Evolutionary conservation across 257 asterid species (phyloP).

Genomic region (Plantago ovata): DNA sequence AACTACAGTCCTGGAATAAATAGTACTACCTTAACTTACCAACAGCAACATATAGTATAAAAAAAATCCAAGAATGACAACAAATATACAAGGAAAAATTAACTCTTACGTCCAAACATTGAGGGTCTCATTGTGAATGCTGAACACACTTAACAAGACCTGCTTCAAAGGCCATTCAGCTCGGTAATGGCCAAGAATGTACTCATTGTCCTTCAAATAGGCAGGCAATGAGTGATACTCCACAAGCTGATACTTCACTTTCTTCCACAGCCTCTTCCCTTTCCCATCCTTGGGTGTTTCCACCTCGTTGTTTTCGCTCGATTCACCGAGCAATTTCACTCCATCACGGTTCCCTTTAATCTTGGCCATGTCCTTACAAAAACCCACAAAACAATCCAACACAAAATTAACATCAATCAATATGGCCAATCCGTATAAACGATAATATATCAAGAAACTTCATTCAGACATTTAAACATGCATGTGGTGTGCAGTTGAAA

Average conservation of each 20-base stretch:
- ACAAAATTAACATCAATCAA: constrained; percentile 13
- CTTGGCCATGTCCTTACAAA: constrained; percentile 47
- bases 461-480: neutral
- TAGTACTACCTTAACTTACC: neutral
- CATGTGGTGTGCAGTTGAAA: too few relatives aligned
- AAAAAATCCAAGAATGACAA: neutral
- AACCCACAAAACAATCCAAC: constrained; percentile 20
- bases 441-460: neutral
- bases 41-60: neutral
- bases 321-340: constrained; percentile 21
- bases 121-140: constrained; percentile 94
- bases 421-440: neutral
- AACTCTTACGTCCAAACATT: constrained; percentile 93
- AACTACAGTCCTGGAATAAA: constrained; percentile 8
- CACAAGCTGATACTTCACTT: constrained; percentile 88
- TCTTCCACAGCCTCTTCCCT: constrained; percentile 81
- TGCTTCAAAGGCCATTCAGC: constrained; percentile 93
- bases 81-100: neutral
- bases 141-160: constrained; percentile 70
- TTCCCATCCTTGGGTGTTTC: constrained; percentile 35
- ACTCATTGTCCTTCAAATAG: constrained; percentile 95
- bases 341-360: constrained; percentile 27
- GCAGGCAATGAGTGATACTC: constrained; percentile 90
- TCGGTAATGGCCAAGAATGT: constrained; percentile 69
- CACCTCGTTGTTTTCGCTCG: constrained; percentile 30